phyloP scores from a whole-genome alignment of 2,329 filamentous ascomycete species.

The Nannizzia gypsea region DNA sequence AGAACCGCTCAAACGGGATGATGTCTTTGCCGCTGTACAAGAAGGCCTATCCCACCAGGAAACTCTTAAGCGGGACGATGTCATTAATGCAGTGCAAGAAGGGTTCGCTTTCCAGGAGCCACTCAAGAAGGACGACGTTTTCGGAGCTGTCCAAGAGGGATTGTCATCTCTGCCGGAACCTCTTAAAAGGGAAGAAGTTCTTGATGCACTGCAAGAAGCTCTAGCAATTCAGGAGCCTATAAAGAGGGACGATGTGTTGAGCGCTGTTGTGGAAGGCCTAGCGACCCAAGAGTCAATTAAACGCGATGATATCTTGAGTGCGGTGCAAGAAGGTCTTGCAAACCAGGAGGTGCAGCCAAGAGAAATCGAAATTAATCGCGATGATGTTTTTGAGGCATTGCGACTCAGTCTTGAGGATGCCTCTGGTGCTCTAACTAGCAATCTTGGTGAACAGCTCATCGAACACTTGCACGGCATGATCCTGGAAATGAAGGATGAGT shows the following conservation, averaged over 20 bases:
- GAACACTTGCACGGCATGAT: slow-evolving; percentile 46
- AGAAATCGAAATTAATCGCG: slow-evolving; percentile 48
- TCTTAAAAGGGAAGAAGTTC: slow-evolving; percentile 17
- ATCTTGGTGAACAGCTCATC: slow-evolving; percentile 46
- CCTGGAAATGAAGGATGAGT: slow-evolving; percentile 50
- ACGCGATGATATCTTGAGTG: slow-evolving; percentile 17
- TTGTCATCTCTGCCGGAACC: slow-evolving; percentile 13
- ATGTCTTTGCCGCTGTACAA: slow-evolving; percentile 42
- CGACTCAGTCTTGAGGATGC: slow-evolving; percentile 45
- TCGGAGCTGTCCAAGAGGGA: slow-evolving; percentile 19
- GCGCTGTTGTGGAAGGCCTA: slow-evolving; percentile 72
- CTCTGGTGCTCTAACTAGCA: slow-evolving; percentile 38
- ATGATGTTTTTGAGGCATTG: slow-evolving; percentile 48
- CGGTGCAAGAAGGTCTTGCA: slow-evolving; percentile 21
- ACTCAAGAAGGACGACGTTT: slow-evolving; percentile 16
- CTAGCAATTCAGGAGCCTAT: slow-evolving; percentile 29
- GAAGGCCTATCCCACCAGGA: slow-evolving; percentile 27
- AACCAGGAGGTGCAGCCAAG: slow-evolving; percentile 33
- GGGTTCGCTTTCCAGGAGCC: slow-evolving; percentile 15
- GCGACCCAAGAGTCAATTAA: slow-evolving; percentile 10
- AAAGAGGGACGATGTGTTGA: slow-evolving; percentile 68
- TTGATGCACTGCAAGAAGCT: slow-evolving; percentile 19
- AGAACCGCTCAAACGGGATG: slow-evolving; percentile 58
- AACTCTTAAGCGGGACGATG: slow-evolving; percentile 20
- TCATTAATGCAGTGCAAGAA: slow-evolving; percentile 19